These are phyloP conservation scores for Magnusiomyces magnusii DNA, from an alignment of 1,139 yeast genomes.

Conservation along the genomic window DNA sequence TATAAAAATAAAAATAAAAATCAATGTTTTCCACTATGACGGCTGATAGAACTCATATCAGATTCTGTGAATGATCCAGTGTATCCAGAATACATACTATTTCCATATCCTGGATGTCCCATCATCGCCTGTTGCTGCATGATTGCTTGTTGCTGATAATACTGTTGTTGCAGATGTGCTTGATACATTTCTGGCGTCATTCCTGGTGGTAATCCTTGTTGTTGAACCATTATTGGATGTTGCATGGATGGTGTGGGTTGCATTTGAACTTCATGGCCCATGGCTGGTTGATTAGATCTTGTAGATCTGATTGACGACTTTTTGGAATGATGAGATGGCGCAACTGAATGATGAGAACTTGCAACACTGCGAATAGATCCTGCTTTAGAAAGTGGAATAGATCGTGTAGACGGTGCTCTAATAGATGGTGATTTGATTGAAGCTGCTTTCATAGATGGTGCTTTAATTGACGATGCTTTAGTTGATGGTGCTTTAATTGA, in stretches of 20 bases:
- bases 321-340: background rate
- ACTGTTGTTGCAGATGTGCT: background rate
- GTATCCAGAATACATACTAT: background rate
- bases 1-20: too few relatives aligned
- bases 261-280: background rate
- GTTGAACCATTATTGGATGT: background rate
- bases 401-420: background rate
- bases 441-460: constrained; percentile 10
- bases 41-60: background rate
- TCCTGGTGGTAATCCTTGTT: background rate
- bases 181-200: background rate
- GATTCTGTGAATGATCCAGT: background rate
- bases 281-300: background rate
- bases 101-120: background rate
- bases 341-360: background rate
- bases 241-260: background rate
- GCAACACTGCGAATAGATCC: constrained; percentile 3
- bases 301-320: background rate
- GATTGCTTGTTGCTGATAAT: constrained; percentile 1
- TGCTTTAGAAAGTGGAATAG: constrained; percentile 4
- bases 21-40: background rate
- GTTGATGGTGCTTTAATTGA: too few relatives aligned
- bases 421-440: background rate
- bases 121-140: background rate
- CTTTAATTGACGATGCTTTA: constrained; percentile 16